These are phyloP conservation scores for Byssothecium circinans DNA, from an alignment of 2,329 filamentous ascomycete genomes.

Conservation along the genomic window DNA sequence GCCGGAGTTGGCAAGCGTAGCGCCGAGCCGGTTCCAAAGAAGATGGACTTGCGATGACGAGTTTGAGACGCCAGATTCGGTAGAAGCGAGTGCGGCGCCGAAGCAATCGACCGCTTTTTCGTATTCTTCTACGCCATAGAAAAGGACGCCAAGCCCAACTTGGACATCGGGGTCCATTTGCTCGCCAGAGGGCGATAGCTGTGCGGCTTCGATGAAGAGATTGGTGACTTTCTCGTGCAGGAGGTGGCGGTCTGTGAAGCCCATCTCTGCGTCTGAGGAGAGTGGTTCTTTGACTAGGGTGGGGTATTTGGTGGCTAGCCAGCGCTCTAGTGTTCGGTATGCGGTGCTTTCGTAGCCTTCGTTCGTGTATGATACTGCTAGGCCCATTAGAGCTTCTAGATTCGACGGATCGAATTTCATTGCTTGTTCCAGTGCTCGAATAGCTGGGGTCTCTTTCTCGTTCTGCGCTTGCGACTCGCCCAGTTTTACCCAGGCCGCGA, in stretches of 20 bases:
- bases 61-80: constrained; percentile 81
- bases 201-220: constrained; percentile 88
- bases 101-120: constrained; percentile 99
- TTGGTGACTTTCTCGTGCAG: constrained; percentile 89
- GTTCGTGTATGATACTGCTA: constrained; percentile 97
- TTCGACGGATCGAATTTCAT: constrained; percentile 86
- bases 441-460: constrained; percentile 95
- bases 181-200: constrained; percentile 85
- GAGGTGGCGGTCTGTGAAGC: constrained; percentile 88
- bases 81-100: constrained; percentile 82
- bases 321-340: constrained; percentile 93
- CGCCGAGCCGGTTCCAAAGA: constrained; percentile 95
- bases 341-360: constrained; percentile 97
- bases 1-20: constrained; percentile 92
- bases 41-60: constrained; percentile 85
- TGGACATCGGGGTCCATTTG: constrained; percentile 99
- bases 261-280: constrained; percentile 77
- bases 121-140: constrained; percentile 97
- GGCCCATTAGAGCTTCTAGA: constrained; percentile 85
- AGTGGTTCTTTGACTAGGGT: constrained; percentile 72
- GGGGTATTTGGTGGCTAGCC: constrained; percentile 95
- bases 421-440: constrained; percentile 88
- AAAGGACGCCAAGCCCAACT: constrained; percentile 92
- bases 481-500: constrained; percentile 91
- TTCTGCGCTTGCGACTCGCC: constrained; percentile 95